Evolutionary conservation across 2,329 filamentous ascomycete species (phyloP), one percentile per base, ranked within the genome.

Genomic region (Bipolaris oryzae): DNA sequence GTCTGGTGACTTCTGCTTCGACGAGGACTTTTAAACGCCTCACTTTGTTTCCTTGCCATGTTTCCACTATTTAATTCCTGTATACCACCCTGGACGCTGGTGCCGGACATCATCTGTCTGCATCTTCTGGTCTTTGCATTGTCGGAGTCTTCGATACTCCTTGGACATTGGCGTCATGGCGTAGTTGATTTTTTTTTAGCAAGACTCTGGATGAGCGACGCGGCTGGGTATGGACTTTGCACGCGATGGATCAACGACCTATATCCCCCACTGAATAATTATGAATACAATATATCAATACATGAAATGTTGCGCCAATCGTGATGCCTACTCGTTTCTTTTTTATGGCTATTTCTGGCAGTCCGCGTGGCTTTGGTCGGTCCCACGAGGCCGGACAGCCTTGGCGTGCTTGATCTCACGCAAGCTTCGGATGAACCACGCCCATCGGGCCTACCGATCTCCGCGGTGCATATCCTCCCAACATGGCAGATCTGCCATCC

Each of bases 1-100:
- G 66, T 79, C 78, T 56, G 90, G 91, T 62, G 92, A 94, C 81
- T 96, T 99, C 81, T 84, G 80, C 77, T 98, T 99, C 72, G 93
- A 98, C 68, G 94, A 98, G 67, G 95, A 99, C 81, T 99, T 99
- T 76, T 98, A 91, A 84, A 83, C 75, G 47, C 34, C 71, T 54
- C 47, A 23, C 21, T 49, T 64, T 62, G 42, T 48, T 64, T 49
- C 34, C 43, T 58, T 62, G 47, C 21, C 51, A 67, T 66, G 33
- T 64, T 47, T 50, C 37, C 43, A 54, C 46, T 44, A 67, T 69
- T 52, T 70, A 53, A 50, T 64, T 61, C 62, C 60, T 65, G 64
- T 67, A 67, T 67, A 68, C 64, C 60, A 68, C 16, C 52, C 58
- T 57, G 49, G 52, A 60, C 44, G 43, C 31, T 44, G 63, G 65